Percentiles rank a stretch among this genome's conserved stretches.
These are phyloP conservation scores for Psophocarpus tetragonolobus DNA, from an alignment of 306 rosid species.

Conservation along the genomic window DNA sequence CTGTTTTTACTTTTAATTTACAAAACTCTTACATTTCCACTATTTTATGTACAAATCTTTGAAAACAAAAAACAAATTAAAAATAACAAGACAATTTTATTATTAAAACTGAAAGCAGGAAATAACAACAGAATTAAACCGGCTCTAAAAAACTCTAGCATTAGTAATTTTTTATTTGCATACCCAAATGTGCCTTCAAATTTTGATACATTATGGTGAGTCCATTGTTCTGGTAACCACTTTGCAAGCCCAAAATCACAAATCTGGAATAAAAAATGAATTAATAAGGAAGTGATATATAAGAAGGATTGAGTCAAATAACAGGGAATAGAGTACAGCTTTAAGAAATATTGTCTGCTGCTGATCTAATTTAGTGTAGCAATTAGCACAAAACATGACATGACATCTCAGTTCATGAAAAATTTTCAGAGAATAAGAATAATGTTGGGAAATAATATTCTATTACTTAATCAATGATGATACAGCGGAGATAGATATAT, in stretches of 20 bases:
- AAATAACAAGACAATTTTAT: too few relatives aligned
- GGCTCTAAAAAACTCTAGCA: background rate
- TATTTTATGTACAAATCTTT: background rate
- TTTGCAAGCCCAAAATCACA: conserved; percentile 98
- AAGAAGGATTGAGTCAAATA: background rate
- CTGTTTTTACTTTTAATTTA: too few relatives aligned
- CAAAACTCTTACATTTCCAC: background rate
- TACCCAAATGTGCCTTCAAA: conserved; percentile 98
- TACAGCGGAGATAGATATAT: background rate
- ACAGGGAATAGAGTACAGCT: background rate
- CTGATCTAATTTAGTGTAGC: background rate
- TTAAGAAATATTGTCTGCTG: background rate
- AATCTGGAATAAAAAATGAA: conserved; percentile 54
- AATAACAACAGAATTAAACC: background rate
- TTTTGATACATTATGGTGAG: conserved; percentile 76
- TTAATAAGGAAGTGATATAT: conserved; percentile 13
- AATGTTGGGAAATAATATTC: background rate
- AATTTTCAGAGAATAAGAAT: background rate
- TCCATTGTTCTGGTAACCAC: conserved; percentile 86
- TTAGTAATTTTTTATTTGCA: conserved; percentile 12
- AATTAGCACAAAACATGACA: background rate
- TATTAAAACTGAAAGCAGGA: too few relatives aligned
- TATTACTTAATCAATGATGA: background rate
- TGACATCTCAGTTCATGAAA: background rate
- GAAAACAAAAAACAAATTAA: background rate